Conservation (phyloP, 2,329 filamentous ascomycete genomes). For the Aspergillus oerlinghausenensis region DNA sequence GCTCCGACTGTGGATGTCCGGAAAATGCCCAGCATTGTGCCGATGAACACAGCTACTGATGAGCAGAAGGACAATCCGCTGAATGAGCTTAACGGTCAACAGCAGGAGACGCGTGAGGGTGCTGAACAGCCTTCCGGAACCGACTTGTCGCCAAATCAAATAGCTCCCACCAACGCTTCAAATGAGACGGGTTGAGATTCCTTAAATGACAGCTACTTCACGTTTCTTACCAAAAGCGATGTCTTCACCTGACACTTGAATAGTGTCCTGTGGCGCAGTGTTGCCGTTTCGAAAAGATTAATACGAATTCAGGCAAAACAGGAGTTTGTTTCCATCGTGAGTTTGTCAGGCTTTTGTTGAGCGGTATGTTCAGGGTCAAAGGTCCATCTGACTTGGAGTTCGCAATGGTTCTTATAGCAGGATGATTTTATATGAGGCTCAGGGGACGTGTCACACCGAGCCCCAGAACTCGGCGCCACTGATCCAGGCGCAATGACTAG, state of each 20-base stretch:
- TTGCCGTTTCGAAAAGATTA: neutral
- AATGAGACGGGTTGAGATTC: neutral
- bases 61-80: neutral
- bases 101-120: neutral
- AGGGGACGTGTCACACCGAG: neutral
- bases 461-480: neutral
- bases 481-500: neutral
- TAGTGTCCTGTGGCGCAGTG: neutral
- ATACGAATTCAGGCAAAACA: neutral
- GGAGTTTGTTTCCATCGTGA: neutral
- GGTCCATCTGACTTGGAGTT: neutral
- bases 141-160: neutral
- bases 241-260: neutral
- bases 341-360: neutral
- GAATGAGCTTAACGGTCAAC: neutral
- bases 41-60: neutral
- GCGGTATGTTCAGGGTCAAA: neutral
- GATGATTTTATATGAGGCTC: neutral
- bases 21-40: neutral
- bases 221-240: neutral
- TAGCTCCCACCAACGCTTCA: neutral
- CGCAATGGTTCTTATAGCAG: neutral
- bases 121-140: neutral
- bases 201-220: neutral
- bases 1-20: conserved; percentile 1